Base-by-base conservation (phyloP, 192 early-diverging fungal species). In the Rhizophlyctis rosea region DNA sequence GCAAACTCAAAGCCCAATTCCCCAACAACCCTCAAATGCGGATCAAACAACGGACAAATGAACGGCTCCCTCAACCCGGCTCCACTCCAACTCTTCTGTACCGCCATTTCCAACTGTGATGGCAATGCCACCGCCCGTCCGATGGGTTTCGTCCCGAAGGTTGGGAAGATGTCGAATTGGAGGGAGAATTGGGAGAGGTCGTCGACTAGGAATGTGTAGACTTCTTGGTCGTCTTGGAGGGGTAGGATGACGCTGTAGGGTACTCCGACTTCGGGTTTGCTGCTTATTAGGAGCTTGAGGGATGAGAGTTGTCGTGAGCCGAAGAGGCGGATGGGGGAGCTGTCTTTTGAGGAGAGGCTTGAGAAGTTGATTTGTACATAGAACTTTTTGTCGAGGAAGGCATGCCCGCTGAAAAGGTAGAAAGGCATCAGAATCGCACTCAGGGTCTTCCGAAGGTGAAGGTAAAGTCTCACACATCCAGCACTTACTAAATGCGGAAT, bases 121-220 rank as follows among this genome's bases (percentile, higher is more conserved):
- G 91, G 82, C 33, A 95, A 77, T 3, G 88, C 90, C 3, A 91
- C 90, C 1, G 85, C 92, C 29, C 90, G 87, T 13, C 91, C 97
- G 24, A 99, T 90, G 2, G 91, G 80, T 69, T 92, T 91, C 24
- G 92, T 91, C 3, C 97, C 95, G 84, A 97, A 99, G 13, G 93
- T 91, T n/a, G 96, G 95, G 68, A 85, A 95, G 27, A 99, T 89
- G 55, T 92, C 88, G 74, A 99, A 94, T 62, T 96, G 92, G n/a
- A 99, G 70, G 13, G 85, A 84, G 65, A 94, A 91, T 31, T 85
- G 74, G 3, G 7, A 27, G 24, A 71, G 39, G 47, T 87, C 77
- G 54, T 90, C 90, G 0, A 93, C 86, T 54, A 91, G 87, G 76
- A 94, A 99, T 4, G 82, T 87, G 70, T 91, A 93, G 1, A 88